Evolutionary conservation across 305 asterid species (phyloP).

Genomic region (Solanum hybrid): DNA sequence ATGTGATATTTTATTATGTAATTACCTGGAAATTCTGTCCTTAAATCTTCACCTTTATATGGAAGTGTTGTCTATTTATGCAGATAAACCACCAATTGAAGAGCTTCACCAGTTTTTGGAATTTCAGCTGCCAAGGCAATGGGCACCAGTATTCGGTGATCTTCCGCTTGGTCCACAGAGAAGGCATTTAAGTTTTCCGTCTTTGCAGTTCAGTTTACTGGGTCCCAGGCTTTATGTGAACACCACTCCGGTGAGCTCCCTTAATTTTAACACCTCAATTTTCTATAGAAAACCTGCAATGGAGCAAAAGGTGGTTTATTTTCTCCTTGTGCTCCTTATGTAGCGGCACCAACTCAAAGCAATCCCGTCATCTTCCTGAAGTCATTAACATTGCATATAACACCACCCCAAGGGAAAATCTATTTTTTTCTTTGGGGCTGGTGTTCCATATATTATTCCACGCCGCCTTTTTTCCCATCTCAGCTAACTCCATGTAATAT

Average conservation of each 20-base stretch:
- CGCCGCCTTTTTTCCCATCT: neutral
- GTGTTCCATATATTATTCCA: neutral
- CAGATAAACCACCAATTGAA: constrained; percentile 97
- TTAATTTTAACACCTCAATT: neutral
- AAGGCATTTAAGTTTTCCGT: constrained; percentile 58
- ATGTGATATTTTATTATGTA: neutral
- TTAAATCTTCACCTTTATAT: neutral
- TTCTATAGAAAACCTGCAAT: neutral
- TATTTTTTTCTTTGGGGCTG: neutral
- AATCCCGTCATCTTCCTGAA: neutral
- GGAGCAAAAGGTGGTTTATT: neutral
- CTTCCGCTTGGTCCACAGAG: constrained; percentile 98
- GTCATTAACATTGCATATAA: neutral
- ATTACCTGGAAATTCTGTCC: neutral
- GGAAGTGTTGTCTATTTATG: constrained; percentile 12
- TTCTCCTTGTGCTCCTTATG: neutral
- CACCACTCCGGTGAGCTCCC: constrained; percentile 49
- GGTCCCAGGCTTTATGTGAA: constrained; percentile 86
- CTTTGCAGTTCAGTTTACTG: constrained; percentile 87
- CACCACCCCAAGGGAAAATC: neutral
- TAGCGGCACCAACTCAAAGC: neutral
- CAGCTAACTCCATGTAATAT: neutral
- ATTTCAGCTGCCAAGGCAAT: constrained; percentile 95
- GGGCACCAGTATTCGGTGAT: constrained; percentile 96
- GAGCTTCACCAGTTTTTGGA: constrained; percentile 97